Base-by-base conservation (phyloP, 1,284 basidiomycete genomes). In the Hypsizygus ulmarius region DNA sequence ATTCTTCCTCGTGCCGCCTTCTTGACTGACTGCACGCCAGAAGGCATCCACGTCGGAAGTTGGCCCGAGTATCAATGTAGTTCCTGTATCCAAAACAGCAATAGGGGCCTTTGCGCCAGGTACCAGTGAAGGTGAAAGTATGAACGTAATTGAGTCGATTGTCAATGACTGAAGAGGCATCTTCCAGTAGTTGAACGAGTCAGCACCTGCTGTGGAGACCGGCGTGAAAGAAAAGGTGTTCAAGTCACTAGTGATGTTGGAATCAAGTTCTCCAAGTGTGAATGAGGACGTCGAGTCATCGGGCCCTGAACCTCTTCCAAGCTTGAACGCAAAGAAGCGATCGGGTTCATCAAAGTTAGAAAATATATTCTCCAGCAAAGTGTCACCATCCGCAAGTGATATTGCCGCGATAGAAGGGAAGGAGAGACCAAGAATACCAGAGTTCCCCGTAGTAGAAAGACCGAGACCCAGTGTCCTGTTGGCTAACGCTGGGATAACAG, bases 101-200 rank as follows among this genome's bases (percentile, higher is more conserved):
- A 83, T 73, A 0, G 75, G 72, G 7, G 67, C 60, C 9, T 61
- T 45, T 28, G 75, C 66, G 10, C 70, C 71, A 18, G 57, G 61
- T n/a, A 81, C 65, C 42, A 72, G 70, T 3, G 81, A 80, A 15
- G 59, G 53, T 0, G 79, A 74, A 29, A 81, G 58, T 0, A 62
- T 50, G n/a, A 74, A 57, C 12, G 70, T 59, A 7, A 59, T 47
- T 2, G 66, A 65, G 48, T 79, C 71, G 55, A 81, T 64, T 11
- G 71, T 75, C 43, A 82, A 52, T 25, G 64, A 63, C 19, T 66
- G 65, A 34, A 81, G 59, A 2, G 77, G 72, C 5, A 81, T 57
- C 55, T 82, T 82, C 81, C 81, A 82, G 59, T 76, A 82, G 56
- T 82, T 77, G 50, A 75, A 78, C 1, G 57, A 58, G 41, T 59